Conservation (phyloP, 768 basidiomycete genomes). For the Suillus variegatus region DNA sequence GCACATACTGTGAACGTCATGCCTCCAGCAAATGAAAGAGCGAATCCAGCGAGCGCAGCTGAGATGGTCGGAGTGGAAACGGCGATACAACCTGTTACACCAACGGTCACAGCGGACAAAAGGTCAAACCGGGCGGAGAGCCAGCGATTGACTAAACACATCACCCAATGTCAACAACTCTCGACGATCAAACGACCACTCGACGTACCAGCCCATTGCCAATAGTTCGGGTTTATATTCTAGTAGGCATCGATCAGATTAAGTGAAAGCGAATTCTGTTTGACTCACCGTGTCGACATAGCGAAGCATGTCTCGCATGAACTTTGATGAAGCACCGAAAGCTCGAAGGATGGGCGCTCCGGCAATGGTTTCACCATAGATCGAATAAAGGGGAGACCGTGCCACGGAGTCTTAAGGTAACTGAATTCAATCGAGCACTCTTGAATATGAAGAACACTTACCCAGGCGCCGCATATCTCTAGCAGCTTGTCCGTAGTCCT, state of each 20-base stretch:
- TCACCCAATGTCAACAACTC: slow-evolving; percentile 10
- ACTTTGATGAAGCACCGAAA: slow-evolving; percentile 87
- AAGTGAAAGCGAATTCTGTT: not conserved
- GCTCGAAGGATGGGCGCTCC: slow-evolving; percentile 65
- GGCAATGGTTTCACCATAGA: slow-evolving; percentile 52
- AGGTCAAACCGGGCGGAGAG: slow-evolving; percentile 86
- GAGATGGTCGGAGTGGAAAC: slow-evolving; percentile 70
- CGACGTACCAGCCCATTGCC: slow-evolving; percentile 83
- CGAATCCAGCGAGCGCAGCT: slow-evolving; percentile 85
- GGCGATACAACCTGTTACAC: slow-evolving; percentile 68
- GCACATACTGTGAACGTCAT: slow-evolving; percentile 66
- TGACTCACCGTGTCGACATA: slow-evolving; percentile 74
- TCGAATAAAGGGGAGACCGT: slow-evolving; percentile 48
- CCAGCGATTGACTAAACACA: slow-evolving; percentile 79
- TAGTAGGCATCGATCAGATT: slow-evolving; percentile 18
- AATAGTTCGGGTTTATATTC: slow-evolving; percentile 78
- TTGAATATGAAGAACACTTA: slow-evolving; percentile 29
- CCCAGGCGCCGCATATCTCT: slow-evolving; percentile 83
- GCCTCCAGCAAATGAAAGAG: slow-evolving; percentile 79
- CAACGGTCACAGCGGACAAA: slow-evolving; percentile 69
- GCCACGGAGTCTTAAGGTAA: slow-evolving; percentile 44
- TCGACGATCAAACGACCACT: not conserved
- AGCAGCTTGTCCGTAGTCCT: slow-evolving; percentile 75
- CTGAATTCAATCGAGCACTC: not conserved
- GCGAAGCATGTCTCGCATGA: slow-evolving; percentile 80